Percentiles rank a stretch among this genome's conserved stretches.
Evolutionary conservation across 305 asterid species (phyloP).

Genomic region (Rubia occidens): DNA sequence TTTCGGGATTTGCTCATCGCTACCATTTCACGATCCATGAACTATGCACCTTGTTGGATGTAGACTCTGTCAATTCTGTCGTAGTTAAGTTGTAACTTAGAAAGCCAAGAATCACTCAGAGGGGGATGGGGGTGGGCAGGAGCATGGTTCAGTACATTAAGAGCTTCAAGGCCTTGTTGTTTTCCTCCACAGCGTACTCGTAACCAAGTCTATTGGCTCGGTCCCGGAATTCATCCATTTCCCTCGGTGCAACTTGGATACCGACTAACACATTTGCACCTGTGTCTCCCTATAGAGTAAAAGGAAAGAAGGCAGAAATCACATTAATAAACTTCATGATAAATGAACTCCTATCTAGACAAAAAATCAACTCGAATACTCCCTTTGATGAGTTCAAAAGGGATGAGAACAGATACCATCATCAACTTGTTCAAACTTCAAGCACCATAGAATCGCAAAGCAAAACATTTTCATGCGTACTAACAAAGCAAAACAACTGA

Average conservation of each 20-base stretch:
- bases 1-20: not conserved
- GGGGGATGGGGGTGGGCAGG: not conserved
- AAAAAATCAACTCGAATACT: not conserved
- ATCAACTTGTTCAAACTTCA: not conserved
- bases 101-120: not conserved
- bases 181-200: constrained; percentile 59
- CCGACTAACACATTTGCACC: constrained; percentile 96
- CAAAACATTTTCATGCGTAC: not conserved
- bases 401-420: not conserved
- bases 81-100: not conserved
- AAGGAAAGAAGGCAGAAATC: not conserved
- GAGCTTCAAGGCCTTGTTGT: constrained; percentile 59
- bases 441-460: not conserved
- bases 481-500: constrained; percentile 5
- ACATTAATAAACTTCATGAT: constrained; percentile 7
- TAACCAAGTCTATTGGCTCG: constrained; percentile 68
- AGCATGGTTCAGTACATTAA: constrained; percentile 48
- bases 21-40: not conserved
- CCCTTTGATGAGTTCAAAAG: not conserved
- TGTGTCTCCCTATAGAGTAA: constrained; percentile 51
- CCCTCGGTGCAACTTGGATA: constrained; percentile 59
- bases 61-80: not conserved
- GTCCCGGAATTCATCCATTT: constrained; percentile 50
- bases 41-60: not conserved
- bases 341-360: not conserved